A percentile compares a stretch with the other conserved stretches of the same genome.
These are phyloP conservation scores for Thelonectria olida DNA, from an alignment of 2,329 filamentous ascomycete genomes.

Conservation along the genomic window DNA sequence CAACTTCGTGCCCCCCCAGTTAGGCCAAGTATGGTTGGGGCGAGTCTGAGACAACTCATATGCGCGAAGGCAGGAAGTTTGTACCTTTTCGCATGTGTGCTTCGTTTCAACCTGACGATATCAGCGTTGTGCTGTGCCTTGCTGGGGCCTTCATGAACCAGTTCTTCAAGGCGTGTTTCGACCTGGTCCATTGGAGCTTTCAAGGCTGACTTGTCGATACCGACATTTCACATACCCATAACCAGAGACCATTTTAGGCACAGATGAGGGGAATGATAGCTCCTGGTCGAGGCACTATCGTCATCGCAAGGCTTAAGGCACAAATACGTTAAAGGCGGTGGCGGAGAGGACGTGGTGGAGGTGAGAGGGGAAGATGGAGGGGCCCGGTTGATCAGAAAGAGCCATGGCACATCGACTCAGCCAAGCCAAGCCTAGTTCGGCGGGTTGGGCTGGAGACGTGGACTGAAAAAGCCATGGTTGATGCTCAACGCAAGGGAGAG, in stretches of 20 bases:
- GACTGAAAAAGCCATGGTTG: constrained; percentile 5
- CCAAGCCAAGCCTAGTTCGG: constrained; percentile 17
- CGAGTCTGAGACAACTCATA: not conserved
- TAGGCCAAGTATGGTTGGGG: no score
- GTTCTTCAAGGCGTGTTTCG: constrained; percentile 3
- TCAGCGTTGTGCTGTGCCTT: not conserved
- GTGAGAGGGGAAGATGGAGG: constrained; percentile 17
- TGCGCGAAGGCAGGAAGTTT: constrained; percentile 10
- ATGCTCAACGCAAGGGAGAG: constrained; percentile 8
- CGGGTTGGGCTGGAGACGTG: constrained; percentile 3
- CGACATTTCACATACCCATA: not conserved
- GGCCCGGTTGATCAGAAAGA: constrained; percentile 28
- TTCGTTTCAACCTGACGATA: constrained; percentile 2
- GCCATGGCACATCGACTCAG: constrained; percentile 36
- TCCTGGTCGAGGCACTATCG: constrained; percentile 15
- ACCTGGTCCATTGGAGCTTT: not conserved
- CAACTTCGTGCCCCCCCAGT: no score
- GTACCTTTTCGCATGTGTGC: constrained; percentile 8
- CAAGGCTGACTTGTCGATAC: constrained; percentile 8
- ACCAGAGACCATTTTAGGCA: constrained; percentile 10
- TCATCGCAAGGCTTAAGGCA: constrained; percentile 24
- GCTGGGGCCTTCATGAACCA: constrained; percentile 7
- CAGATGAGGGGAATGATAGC: constrained; percentile 12
- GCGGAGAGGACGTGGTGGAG: constrained; percentile 36
- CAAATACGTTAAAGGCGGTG: constrained; percentile 25